A percentile compares a stretch with the other conserved stretches of the same genome.
phyloP scores from a whole-genome alignment of 768 basidiomycete species.

The Amanita subjunquillea region DNA sequence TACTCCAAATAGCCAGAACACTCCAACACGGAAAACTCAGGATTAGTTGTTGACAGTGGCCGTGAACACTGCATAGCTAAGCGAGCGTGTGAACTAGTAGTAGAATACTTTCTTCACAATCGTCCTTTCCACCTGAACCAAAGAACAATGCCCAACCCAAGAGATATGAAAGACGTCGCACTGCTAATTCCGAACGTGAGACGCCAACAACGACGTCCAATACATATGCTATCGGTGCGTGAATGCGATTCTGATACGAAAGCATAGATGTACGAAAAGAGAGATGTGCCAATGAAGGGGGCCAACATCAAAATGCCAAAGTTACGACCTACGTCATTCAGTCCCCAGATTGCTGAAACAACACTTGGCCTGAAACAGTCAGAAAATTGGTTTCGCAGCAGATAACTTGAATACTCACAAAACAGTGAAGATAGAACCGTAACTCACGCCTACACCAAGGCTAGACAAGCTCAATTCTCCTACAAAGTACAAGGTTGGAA shows the following conservation, averaged over 20 bases:
- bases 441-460: slow-evolving; percentile 55
- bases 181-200: slow-evolving; percentile 50
- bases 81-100: not conserved
- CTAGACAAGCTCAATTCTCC: slow-evolving; percentile 21
- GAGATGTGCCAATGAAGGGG: slow-evolving; percentile 63
- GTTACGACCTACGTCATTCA: slow-evolving; percentile 61
- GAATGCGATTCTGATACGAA: slow-evolving; percentile 48
- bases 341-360: slow-evolving; percentile 63
- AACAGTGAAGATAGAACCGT: slow-evolving; percentile 63
- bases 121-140: slow-evolving; percentile 57
- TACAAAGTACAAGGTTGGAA: not conserved
- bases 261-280: slow-evolving; percentile 76
- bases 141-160: slow-evolving; percentile 33
- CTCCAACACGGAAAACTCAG: slow-evolving; percentile 41
- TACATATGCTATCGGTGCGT: slow-evolving; percentile 32
- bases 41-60: slow-evolving; percentile 25
- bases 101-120: not conserved
- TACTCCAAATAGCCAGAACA: slow-evolving; percentile 47
- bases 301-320: slow-evolving; percentile 69
- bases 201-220: slow-evolving; percentile 54
- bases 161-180: slow-evolving; percentile 31
- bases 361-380: slow-evolving; percentile 51
- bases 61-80: slow-evolving; percentile 13
- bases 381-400: not conserved
- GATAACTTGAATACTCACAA: slow-evolving; percentile 34